These are phyloP conservation scores for Cicer chorassanicum DNA, from an alignment of 306 rosid genomes.

Conservation along the genomic window DNA sequence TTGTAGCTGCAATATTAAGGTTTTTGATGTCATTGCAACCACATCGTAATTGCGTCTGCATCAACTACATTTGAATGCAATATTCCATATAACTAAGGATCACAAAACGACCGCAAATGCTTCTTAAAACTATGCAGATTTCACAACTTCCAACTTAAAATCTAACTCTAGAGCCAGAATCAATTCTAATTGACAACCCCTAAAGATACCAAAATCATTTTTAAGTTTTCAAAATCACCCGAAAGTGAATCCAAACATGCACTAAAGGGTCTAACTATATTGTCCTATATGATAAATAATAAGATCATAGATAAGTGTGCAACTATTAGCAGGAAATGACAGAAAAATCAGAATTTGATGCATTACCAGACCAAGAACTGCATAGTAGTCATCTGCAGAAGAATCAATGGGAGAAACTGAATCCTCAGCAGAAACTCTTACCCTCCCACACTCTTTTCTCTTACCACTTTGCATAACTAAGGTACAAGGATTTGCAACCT, in stretches of 20 bases:
- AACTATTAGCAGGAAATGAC: constrained; percentile 4
- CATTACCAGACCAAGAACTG: constrained; percentile 77
- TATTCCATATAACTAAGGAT: background rate
- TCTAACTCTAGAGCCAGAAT: too few relatives aligned
- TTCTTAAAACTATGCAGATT: background rate
- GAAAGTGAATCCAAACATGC: too few relatives aligned
- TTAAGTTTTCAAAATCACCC: too few relatives aligned
- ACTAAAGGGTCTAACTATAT: constrained; percentile 13
- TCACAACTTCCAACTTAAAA: too few relatives aligned
- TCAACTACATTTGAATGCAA: background rate
- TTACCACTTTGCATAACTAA: constrained; percentile 49
- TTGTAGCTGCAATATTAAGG: background rate
- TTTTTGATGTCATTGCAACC: background rate
- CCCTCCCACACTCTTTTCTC: constrained; percentile 53
- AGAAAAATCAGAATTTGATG: constrained; percentile 8
- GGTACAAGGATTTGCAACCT: constrained; percentile 42
- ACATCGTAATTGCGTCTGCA: background rate
- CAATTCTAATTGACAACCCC: too few relatives aligned
- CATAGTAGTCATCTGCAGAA: constrained; percentile 75
- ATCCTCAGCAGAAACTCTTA: constrained; percentile 58
- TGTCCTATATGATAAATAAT: background rate
- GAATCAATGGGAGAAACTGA: constrained; percentile 53
- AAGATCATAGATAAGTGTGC: constrained; percentile 26
- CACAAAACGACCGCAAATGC: background rate
- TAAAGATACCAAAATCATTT: too few relatives aligned